phyloP scores from a whole-genome alignment of 1,284 basidiomycete species.

The Wallemia mellicola region DNA sequence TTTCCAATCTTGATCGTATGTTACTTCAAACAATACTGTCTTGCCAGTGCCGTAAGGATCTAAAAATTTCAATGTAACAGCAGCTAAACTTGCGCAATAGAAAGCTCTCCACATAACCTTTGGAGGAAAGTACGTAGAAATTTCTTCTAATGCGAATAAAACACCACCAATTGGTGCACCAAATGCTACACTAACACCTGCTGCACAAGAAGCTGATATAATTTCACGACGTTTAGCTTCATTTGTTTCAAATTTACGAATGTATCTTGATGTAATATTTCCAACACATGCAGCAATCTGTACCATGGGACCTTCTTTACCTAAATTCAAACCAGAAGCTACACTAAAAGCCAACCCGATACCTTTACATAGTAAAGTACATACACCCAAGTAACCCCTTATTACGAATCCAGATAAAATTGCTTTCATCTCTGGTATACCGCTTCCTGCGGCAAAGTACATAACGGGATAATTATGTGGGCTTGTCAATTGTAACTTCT shows the following conservation, averaged over 20 bases:
- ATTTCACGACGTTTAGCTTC: slow-evolving; percentile 83
- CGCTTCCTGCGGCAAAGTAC: slow-evolving; percentile 59
- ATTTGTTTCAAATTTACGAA: slow-evolving; percentile 68
- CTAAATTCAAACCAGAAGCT: slow-evolving; percentile 61
- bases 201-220: slow-evolving; percentile 63
- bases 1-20: slow-evolving; percentile 35
- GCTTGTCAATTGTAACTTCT: neutral
- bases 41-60: slow-evolving; percentile 52
- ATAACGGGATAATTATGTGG: slow-evolving; percentile 4
- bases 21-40: slow-evolving; percentile 61
- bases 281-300: slow-evolving; percentile 85
- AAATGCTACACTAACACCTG: slow-evolving; percentile 28
- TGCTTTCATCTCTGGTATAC: slow-evolving; percentile 90
- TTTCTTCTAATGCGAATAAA: slow-evolving; percentile 70
- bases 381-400: slow-evolving; percentile 75
- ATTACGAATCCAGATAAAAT: slow-evolving; percentile 95
- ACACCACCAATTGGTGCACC: slow-evolving; percentile 82
- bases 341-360: slow-evolving; percentile 69
- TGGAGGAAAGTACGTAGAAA: slow-evolving; percentile 81
- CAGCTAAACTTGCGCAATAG: slow-evolving; percentile 82
- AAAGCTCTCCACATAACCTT: slow-evolving; percentile 81
- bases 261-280: slow-evolving; percentile 69
- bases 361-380: slow-evolving; percentile 69
- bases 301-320: slow-evolving; percentile 54
- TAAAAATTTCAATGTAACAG: slow-evolving; percentile 54